These are phyloP conservation scores for Emmonsiellopsis sp. DNA, from an alignment of 2,329 filamentous ascomycete genomes.

Conservation along the genomic window DNA sequence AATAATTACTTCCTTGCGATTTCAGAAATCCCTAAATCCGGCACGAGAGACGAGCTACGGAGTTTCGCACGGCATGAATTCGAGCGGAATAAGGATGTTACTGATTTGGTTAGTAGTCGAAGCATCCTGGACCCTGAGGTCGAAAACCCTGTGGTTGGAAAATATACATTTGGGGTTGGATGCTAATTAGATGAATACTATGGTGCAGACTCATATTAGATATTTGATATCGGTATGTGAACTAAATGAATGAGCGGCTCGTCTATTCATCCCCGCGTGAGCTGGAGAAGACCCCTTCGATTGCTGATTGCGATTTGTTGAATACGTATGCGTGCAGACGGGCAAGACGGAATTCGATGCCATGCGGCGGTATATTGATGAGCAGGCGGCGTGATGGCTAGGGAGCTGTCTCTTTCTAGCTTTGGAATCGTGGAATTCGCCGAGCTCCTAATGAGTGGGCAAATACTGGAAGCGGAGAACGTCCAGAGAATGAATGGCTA, in stretches of 20 bases:
- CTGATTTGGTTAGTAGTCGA: slow-evolving; percentile 27
- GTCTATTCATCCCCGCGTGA: background rate
- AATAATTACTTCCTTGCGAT: background rate
- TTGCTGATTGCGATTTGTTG: background rate
- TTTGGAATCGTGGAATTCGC: background rate
- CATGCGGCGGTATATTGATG: slow-evolving; percentile 38
- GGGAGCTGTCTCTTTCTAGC: background rate
- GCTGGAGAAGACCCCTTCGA: background rate
- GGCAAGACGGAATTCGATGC: slow-evolving; percentile 39
- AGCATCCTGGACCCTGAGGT: background rate
- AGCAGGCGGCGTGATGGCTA: slow-evolving; percentile 20
- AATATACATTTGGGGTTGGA: too few relatives aligned
- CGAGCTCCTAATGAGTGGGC: too few relatives aligned
- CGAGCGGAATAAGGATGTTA: slow-evolving; percentile 32
- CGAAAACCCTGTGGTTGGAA: background rate
- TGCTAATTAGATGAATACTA: background rate
- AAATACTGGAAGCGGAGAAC: too few relatives aligned
- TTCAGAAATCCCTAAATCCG: slow-evolving; percentile 30
- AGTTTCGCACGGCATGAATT: slow-evolving; percentile 37
- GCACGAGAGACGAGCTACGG: slow-evolving; percentile 31
- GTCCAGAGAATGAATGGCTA: too few relatives aligned
- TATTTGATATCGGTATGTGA: slow-evolving; percentile 32
- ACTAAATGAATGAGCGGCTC: background rate
- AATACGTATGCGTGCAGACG: slow-evolving; percentile 18
- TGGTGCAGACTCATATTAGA: slow-evolving; percentile 28